phyloP scores from a whole-genome alignment of 2,329 filamentous ascomycete genomes.

The Fusarium illudens region DNA sequence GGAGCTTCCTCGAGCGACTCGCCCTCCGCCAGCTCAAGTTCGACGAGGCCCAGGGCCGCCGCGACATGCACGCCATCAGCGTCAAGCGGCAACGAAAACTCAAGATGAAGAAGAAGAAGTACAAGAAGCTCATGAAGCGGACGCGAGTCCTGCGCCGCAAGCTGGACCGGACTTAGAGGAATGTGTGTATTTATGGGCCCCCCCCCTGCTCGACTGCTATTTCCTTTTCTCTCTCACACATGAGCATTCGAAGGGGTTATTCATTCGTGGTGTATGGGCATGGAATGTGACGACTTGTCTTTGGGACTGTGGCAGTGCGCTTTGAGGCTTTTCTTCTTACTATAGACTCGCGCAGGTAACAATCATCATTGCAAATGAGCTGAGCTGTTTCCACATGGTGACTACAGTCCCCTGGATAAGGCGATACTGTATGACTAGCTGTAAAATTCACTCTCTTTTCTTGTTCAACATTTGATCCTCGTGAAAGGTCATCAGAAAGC shows the following conservation, averaged over 20 bases:
- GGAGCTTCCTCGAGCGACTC: slow-evolving; percentile 76
- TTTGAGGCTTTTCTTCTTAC: slow-evolving; percentile 41
- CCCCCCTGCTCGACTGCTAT: slow-evolving; percentile 27
- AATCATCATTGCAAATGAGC: slow-evolving; percentile 43
- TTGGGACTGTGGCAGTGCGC: slow-evolving; percentile 43
- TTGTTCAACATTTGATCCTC: background rate
- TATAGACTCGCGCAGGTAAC: slow-evolving; percentile 49
- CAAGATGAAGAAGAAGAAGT: slow-evolving; percentile 99
- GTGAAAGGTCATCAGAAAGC: background rate
- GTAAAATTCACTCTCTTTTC: slow-evolving; percentile 32
- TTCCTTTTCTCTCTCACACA: slow-evolving; percentile 28
- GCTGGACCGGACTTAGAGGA: slow-evolving; percentile 69
- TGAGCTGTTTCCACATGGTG: slow-evolving; percentile 29
- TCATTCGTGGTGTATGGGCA: slow-evolving; percentile 45
- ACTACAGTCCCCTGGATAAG: slow-evolving; percentile 20
- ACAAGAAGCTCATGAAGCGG: slow-evolving; percentile 97
- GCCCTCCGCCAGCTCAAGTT: slow-evolving; percentile 69
- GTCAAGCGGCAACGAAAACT: slow-evolving; percentile 92
- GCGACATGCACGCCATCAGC: slow-evolving; percentile 81
- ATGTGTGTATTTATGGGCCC: slow-evolving; percentile 40
- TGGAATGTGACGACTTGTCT: slow-evolving; percentile 41
- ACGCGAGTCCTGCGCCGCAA: slow-evolving; percentile 90
- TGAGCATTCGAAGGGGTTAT: slow-evolving; percentile 39
- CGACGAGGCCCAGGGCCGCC: slow-evolving; percentile 61
- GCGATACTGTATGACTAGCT: slow-evolving; percentile 40